Percentiles rank a stretch among this genome's conserved stretches.
Evolutionary conservation across 192 early-diverging fungal species (phyloP).

Genomic region (Coemansia sp.): DNA sequence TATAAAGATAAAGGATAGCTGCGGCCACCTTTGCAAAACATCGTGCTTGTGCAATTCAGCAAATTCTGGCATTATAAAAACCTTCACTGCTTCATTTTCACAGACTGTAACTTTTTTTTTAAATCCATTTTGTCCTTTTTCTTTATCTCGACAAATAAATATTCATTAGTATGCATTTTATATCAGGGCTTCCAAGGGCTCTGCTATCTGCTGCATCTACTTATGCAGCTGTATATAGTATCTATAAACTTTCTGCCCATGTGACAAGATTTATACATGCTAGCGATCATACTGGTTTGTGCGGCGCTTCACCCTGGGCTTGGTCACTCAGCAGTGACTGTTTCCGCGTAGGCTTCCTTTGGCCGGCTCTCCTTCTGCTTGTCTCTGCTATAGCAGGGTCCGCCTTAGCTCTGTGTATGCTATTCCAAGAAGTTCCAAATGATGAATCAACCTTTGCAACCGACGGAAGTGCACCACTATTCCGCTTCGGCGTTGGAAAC

Average conservation of each 20-base stretch:
- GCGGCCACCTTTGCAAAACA: no score
- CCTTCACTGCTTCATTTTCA: no score
- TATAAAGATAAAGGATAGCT: no score
- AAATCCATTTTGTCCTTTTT: not conserved
- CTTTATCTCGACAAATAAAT: not conserved
- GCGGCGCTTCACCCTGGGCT: not conserved
- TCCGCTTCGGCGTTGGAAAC: slow-evolving; percentile 3
- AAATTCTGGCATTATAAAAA: not conserved
- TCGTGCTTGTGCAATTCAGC: not conserved
- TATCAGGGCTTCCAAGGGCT: not conserved
- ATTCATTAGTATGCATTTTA: not conserved
- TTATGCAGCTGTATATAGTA: not conserved
- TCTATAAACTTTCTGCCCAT: not conserved
- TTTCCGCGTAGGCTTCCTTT: slow-evolving; percentile 11
- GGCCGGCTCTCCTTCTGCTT: slow-evolving; percentile 6
- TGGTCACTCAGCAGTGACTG: slow-evolving; percentile 12
- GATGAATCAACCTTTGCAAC: not conserved
- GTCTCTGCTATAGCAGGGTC: not conserved
- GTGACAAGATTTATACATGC: not conserved
- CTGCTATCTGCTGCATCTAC: not conserved
- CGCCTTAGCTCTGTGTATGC: not conserved
- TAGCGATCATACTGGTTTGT: not conserved
- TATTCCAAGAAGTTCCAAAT: not conserved
- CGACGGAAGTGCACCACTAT: not conserved
- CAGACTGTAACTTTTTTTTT: not conserved